These are phyloP conservation scores for Microsporum audouinii DNA, from an alignment of 2,329 filamentous ascomycete species.

Conservation along the genomic window DNA sequence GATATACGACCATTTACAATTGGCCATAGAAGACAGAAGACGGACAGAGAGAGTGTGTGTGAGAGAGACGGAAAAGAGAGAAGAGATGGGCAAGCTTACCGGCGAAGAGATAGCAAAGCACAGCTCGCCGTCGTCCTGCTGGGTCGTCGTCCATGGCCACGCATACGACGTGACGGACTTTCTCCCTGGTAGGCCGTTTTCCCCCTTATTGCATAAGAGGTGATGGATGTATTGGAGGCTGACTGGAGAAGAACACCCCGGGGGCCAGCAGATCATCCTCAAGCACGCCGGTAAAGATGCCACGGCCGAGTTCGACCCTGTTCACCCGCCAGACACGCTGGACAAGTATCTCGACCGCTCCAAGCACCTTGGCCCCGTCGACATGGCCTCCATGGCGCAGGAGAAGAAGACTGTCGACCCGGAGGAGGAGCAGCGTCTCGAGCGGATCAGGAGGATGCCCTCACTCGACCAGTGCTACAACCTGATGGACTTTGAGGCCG, in stretches of 20 bases:
- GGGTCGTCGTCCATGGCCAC: conserved; percentile 81
- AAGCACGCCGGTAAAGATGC: conserved; percentile 96
- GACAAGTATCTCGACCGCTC: conserved; percentile 67
- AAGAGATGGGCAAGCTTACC: conserved; percentile 25
- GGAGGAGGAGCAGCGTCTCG: conserved; percentile 61
- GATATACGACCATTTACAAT: background rate
- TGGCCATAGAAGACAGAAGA: background rate
- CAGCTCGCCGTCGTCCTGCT: conserved; percentile 71
- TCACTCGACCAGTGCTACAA: conserved; percentile 82
- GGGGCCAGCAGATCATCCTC: conserved; percentile 83
- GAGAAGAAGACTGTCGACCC: conserved; percentile 57
- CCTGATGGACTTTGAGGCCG: conserved; percentile 87
- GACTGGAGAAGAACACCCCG: conserved; percentile 58
- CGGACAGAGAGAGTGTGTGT: background rate
- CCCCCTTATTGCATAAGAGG: background rate
- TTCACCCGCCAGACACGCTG: conserved; percentile 78
- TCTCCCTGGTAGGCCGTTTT: conserved; percentile 51
- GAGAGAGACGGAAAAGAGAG: no score
- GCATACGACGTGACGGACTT: conserved; percentile 87
- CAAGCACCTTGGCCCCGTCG: conserved; percentile 80
- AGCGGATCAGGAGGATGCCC: conserved; percentile 65
- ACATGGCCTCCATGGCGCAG: conserved; percentile 66
- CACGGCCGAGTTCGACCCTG: conserved; percentile 81
- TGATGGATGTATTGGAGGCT: background rate
- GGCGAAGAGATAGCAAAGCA: conserved; percentile 58